A percentile compares a stretch with the other conserved stretches of the same genome.
These are phyloP conservation scores for Taphrina betulina DNA, from an alignment of 1,139 yeast species.

Conservation along the genomic window DNA sequence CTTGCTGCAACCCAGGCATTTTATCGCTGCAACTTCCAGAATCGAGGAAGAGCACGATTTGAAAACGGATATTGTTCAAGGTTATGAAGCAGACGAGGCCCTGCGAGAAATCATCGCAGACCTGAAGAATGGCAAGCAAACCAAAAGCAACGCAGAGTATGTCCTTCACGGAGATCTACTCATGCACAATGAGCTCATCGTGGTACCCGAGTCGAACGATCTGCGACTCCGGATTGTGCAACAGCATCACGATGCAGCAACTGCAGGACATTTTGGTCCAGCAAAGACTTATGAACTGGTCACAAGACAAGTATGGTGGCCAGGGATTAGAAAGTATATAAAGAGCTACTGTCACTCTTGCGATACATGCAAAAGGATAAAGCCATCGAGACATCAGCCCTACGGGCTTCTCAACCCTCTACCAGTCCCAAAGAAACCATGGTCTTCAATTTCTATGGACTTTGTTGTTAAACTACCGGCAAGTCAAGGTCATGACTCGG, in stretches of 20 bases:
- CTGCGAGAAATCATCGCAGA: no score
- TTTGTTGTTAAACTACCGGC: slow-evolving; percentile 30
- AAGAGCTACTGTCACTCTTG: slow-evolving; percentile 8
- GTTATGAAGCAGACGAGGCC: no score
- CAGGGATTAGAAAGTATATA: not conserved
- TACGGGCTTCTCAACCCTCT: slow-evolving; percentile 28
- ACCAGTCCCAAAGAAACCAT: slow-evolving; percentile 18
- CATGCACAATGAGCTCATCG: no score
- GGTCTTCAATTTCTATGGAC: slow-evolving; percentile 33
- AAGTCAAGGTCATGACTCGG: slow-evolving; percentile 16
- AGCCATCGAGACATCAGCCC: not conserved
- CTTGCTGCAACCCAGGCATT: not conserved
- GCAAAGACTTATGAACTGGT: not conserved
- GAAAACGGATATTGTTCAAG: not conserved
- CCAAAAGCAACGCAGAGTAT: no score
- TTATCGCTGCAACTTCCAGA: not conserved
- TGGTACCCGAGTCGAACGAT: no score
- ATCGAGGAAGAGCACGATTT: not conserved
- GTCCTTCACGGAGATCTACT: no score
- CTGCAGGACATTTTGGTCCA: not conserved
- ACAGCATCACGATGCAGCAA: no score
- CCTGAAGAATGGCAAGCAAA: no score
- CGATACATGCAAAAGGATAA: slow-evolving; percentile 16
- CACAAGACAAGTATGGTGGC: slow-evolving; percentile 2
- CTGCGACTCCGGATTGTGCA: not conserved